Evolutionary conservation across 345 rosid genomes (phyloP), one percentile per base, ranked within the genome.

Genomic region (Corchorus capsularis): DNA sequence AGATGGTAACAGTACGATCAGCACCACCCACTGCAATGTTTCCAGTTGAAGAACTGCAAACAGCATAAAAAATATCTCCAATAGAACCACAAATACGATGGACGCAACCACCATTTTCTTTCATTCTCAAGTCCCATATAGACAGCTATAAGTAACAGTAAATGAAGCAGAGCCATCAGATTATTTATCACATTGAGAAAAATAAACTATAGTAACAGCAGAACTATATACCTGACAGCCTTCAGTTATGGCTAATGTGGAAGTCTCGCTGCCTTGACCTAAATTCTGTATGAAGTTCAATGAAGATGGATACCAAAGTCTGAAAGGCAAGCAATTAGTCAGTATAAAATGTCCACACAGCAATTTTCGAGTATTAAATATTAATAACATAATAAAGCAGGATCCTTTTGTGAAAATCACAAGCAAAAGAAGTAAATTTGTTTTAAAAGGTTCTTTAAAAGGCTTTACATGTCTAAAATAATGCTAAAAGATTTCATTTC

Each of bases 301-400:
- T 34, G 91, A 86, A 50, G 89, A 78, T 69, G 95, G 95, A 79
- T 89, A 82, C 90, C 87, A 91, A 45, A 89, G 88, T 39, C 92
- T 91, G 90, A 73, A 83, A 83, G 16, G 80, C 54, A 60, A 56
- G 27, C 49, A 35, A 74, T 14, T 43, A 62, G 60, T 41, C 8
- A 79, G 37, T 61, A 78, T 72, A 73, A 50, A 37, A 65, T 34
- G 35, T 63, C 61, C 57, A 63, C 3, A 19, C 15, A 53, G 65
- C 55, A 37, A 71, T 11, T 45, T 27, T 11, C 7, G 5, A 8
- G 56, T 39, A 56, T 56, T 16, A 71, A 8, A 57, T 39, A 56
- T 56, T 16, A 71, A 14, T 46, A 75, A 46, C 45, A 27, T 27
- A 16, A 43, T 54, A 41, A 41, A 59, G 37, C 45, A 19, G 8